Base-by-base conservation (phyloP, 176 grass and related monocot genomes). In the Otatea glauca region DNA sequence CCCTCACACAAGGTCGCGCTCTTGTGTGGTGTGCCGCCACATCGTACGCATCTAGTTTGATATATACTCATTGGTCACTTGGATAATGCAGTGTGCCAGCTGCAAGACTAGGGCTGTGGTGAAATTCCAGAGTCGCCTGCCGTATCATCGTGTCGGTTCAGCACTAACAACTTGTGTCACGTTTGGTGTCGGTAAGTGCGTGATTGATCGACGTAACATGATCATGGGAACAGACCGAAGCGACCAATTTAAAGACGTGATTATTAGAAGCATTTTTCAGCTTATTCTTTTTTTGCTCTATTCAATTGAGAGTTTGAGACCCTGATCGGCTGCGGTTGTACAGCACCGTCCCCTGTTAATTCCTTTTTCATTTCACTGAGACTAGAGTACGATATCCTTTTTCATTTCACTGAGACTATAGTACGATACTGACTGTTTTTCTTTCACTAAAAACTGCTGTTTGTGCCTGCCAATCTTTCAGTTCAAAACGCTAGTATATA, bases 131-230 rank as follows among this genome's bases (percentile, higher is more conserved):
- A 35, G 1, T 29, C 34, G 15, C 45, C 70, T 51, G 72, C 34
- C 35, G n/a, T n/a, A 35, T 29, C n/a, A 39, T 16, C 37, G 65
- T 70, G 83, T 59, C 51, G 64, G 50, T 55, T 43, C 74, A 21
- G 61, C 71, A 24, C 64, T 37, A 47, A 16, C 80, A 61, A 45
- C 29, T n/a, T 17, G 68, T 64, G 43, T 23, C 70, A 72, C n/a
- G 82, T 84, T 50, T 51, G 16, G 61, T 38, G 82, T 84, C 72
- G 82, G 61, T 29, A 24, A 81, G 29, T 20, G 47, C 29, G 27
- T 70, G 58, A 35, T 16, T 71, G 66, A 29, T 70, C 65, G 65
- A 81, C 15, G 49, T 54, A 80, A 54, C 78, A 75, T 20, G 43
- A 34, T 21, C 3, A 9, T 5, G 25, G 11, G 8, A 13, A 7